Evolutionary conservation across 2,329 filamentous ascomycete genomes (phyloP).

Genomic region (Xylaria polymorpha): DNA sequence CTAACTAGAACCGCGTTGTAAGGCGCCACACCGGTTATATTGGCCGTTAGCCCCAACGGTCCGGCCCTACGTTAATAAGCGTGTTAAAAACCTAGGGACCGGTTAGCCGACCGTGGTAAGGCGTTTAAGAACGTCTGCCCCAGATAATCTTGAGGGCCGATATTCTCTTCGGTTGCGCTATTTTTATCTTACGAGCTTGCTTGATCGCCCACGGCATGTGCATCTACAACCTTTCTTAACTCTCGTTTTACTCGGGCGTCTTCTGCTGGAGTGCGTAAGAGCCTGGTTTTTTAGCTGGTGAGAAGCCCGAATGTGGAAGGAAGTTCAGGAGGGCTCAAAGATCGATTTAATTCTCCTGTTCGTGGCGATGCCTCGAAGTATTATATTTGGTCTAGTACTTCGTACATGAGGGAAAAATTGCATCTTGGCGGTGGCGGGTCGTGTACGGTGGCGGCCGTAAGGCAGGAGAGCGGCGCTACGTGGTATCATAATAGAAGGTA

Average conservation of each 20-base stretch:
- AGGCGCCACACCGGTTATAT: background rate
- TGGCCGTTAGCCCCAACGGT: too few relatives aligned
- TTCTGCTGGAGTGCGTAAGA: background rate
- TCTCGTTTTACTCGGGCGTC: background rate
- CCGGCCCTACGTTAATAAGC: background rate
- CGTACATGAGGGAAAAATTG: background rate
- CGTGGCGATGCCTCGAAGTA: background rate
- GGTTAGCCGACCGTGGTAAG: background rate
- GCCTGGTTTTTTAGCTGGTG: background rate
- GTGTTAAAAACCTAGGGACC: background rate
- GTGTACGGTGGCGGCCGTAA: background rate
- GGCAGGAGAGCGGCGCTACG: background rate
- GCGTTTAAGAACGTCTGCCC: background rate
- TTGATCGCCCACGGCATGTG: background rate
- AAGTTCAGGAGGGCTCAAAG: background rate
- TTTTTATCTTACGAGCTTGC: background rate
- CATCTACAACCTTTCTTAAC: background rate
- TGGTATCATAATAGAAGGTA: background rate
- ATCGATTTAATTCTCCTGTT: background rate
- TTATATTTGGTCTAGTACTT: background rate
- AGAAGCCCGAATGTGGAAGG: background rate
- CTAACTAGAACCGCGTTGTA: background rate
- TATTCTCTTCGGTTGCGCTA: background rate
- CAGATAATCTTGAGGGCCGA: background rate
- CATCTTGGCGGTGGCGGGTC: constrained; percentile 1